Conservation (phyloP, 2,329 filamentous ascomycete species). For the Stagonosporopsis vannaccii region DNA sequence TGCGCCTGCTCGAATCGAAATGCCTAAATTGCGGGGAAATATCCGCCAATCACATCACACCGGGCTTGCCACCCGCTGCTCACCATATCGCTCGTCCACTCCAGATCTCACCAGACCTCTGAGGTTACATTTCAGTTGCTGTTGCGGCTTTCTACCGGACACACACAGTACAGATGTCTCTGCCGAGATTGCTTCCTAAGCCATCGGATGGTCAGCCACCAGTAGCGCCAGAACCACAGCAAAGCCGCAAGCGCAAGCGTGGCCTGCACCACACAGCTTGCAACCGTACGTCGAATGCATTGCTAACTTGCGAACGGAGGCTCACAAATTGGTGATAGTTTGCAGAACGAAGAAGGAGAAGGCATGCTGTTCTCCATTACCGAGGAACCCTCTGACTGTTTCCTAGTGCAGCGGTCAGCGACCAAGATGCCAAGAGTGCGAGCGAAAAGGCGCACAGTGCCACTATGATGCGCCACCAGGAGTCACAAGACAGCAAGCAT, state of each 20-base stretch:
- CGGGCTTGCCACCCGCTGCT: too few species aligned
- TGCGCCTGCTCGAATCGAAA: too few species aligned
- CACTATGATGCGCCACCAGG: not conserved
- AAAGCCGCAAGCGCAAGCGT: not conserved
- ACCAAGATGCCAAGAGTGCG: not conserved
- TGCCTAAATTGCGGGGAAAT: too few species aligned
- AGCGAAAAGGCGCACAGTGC: not conserved
- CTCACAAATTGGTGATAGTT: not conserved
- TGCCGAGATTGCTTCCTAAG: not conserved
- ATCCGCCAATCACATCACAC: too few species aligned
- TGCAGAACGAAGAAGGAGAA: not conserved
- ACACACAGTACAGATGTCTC: not conserved
- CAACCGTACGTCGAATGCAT: not conserved
- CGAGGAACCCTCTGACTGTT: not conserved
- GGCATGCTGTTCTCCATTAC: not conserved
- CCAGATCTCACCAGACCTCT: too few species aligned
- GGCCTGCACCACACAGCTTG: not conserved
- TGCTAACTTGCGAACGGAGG: not conserved
- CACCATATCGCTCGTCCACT: too few species aligned
- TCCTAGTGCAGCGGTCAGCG: slow-evolving; percentile 1
- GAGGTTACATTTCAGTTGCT: too few species aligned
- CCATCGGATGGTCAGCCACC: not conserved
- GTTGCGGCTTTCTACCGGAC: too few species aligned
- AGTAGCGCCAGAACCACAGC: not conserved
- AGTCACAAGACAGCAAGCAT: slow-evolving; percentile 2